Percentiles rank a stretch among this genome's conserved stretches.
These are phyloP conservation scores for Selaginella tamariscina DNA, from an alignment of 75 land plant genomes.

Conservation along the genomic window DNA sequence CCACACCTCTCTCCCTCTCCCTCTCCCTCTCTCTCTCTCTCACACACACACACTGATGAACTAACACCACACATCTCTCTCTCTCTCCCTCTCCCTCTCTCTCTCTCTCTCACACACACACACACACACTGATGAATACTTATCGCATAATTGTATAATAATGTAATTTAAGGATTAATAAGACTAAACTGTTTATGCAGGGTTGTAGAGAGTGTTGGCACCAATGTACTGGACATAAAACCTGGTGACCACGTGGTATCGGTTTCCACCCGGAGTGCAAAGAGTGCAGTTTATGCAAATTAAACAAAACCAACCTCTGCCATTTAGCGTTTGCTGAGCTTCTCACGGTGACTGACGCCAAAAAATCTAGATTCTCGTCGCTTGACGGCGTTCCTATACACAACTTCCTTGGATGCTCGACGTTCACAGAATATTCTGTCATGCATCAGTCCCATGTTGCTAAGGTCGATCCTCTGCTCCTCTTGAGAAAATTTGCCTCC, in stretches of 20 bases:
- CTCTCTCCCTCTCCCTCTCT: too few relatives aligned
- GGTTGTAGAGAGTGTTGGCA: constrained; percentile 96
- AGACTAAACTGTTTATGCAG: constrained; percentile 26
- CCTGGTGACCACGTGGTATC: constrained; percentile 97
- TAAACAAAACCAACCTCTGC: constrained; percentile 90
- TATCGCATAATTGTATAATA: too few relatives aligned
- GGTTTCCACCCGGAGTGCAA: constrained; percentile 96
- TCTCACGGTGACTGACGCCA: constrained; percentile 81
- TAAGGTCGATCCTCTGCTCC: constrained; percentile 72
- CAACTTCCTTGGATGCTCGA: constrained; percentile 93
- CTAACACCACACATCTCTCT: too few relatives aligned
- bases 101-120: too few relatives aligned
- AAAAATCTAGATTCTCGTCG: constrained; percentile 57
- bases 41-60: too few relatives aligned
- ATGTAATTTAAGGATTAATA: too few relatives aligned
- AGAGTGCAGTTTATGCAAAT: constrained; percentile 89
- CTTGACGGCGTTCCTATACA: constrained; percentile 63
- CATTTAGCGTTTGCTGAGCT: constrained; percentile 64
- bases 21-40: too few relatives aligned
- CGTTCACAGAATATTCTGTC: constrained; percentile 90
- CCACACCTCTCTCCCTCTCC: too few relatives aligned
- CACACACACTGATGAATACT: too few relatives aligned
- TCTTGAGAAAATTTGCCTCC: constrained; percentile 80
- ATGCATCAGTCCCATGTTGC: constrained; percentile 87
- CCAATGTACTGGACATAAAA: constrained; percentile 82